Evolutionary conservation across 2,329 filamentous ascomycete genomes (phyloP), one percentile per base, ranked within the genome.

Genomic region (Ceratocystis colombiana): DNA sequence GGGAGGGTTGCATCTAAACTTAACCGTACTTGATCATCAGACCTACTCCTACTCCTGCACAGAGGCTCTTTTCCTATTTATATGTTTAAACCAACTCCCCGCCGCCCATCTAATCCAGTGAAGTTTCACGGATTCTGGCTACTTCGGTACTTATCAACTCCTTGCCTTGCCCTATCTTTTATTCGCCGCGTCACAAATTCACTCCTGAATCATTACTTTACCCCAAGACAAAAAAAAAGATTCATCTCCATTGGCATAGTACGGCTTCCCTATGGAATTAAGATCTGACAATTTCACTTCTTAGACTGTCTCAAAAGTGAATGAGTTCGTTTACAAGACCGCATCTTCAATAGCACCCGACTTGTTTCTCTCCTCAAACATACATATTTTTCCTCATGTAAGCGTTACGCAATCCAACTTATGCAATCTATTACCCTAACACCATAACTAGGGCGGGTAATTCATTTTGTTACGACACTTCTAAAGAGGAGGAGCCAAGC

Each of bases 401-500:
- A 28, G 61, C 25, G 33, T 28, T 37, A 8, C 30, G 10, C 4
- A 25, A n/a, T 20, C 20, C 37, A 22, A n/a, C 5, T 5, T 44
- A 7, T 50, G 10, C 22, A 30, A 8, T 17, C 33, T 8, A 20
- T 30, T 33, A 8, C 20, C 6, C 61, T 63, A 50, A 63, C 61
- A 46, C 6, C 5, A 20, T 4, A 5, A 8, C 33, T 2, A 63
- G 61, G 61, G 61, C 61, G n/a, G 44, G 10, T n/a, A 63, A 63
- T 33, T 48, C 44, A 7, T 63, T 63, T 50, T 50, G 62, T 41
- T 64, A 64, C 45, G 53, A 67, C 37, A 67, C 66, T 37, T 50
- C 62, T 20, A 8, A 55, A 17, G 44, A 57, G 55, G 57, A 45
- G 48, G 66, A 61, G 12, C 61, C 61, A 46, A 61, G 10, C 22